A percentile compares a stretch with the other conserved stretches of the same genome.
Conservation (phyloP, 257 asterid genomes). For the Solanum rostratum region DNA sequence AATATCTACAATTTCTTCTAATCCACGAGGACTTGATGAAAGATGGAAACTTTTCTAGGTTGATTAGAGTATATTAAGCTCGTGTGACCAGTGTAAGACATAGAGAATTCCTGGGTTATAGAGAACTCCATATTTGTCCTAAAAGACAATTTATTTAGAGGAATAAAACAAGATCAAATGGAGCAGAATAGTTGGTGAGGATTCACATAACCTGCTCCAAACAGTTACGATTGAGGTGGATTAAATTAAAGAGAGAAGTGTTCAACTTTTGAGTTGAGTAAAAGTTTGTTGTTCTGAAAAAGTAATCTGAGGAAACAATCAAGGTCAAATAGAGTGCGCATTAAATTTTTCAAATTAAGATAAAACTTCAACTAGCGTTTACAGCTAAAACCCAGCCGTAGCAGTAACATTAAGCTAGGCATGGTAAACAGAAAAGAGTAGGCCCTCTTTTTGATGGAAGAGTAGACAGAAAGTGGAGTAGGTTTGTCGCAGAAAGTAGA, state of each 20-base stretch:
- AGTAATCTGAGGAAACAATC: neutral
- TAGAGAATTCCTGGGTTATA: neutral
- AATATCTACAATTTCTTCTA: neutral
- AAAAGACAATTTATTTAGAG: neutral
- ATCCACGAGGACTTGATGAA: neutral
- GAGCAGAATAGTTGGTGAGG: neutral
- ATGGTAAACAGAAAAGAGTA: neutral
- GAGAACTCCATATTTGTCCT: neutral
- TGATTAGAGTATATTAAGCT: neutral
- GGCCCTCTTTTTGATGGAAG: neutral
- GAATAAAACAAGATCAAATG: neutral
- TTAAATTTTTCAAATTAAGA: neutral
- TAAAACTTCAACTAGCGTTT: too few relatives aligned
- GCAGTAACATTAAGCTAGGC: neutral
- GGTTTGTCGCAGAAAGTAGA: neutral
- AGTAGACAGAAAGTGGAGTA: too few relatives aligned
- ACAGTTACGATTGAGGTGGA: neutral
- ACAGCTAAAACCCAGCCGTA: too few relatives aligned
- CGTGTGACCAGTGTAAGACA: neutral
- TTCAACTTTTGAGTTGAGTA: neutral
- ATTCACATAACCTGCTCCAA: neutral
- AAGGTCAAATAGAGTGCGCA: too few relatives aligned
- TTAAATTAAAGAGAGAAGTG: neutral
- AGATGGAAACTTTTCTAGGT: neutral
- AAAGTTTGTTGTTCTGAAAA: neutral